Evolutionary conservation across 176 grass and related monocot genomes (phyloP), one percentile per base, ranked within the genome.

Genomic region (Rhynchospora pubera): DNA sequence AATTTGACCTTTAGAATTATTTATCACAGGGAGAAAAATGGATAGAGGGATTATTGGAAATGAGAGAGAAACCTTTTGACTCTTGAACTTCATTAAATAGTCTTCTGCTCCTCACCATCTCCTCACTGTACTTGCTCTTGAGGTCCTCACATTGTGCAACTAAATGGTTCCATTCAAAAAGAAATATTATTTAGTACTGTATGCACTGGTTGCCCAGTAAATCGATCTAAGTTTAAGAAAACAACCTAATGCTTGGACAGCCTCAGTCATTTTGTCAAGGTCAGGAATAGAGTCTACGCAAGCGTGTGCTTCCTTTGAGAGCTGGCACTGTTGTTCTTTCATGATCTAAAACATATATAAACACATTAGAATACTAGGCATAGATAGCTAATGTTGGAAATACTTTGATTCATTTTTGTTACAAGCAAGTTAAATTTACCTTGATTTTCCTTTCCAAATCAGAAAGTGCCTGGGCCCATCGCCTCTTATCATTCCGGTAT

Each of bases 31-130:
- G 78, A 70, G 62, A 52, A 50, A 73, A 57, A 84, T 57, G 67
- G 30, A 84, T 1, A 77, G 55, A 68, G n/a, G 76, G 60, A 75
- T 28, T 77, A 77, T 55, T 32, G 26, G 72, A 77, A 76, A 28
- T 34, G 50, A 53, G 59, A 42, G 12, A 55, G 4, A 67, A 11
- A 93, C 96, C 96, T 91, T 99, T 99, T 9, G 93, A 84, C 86
- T 99, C 93, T 84, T 95, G 91, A 19, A 99, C 79, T 83, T 93
- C 90, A 69, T 99, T 99, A 78, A 93, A 93, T 79, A 99, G 82
- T 62, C 85, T 95, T 87, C 94, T 99, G 78, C 93, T 93, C 90
- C 88, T 95, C 8, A 84, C 83, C 89, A 99, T 99, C 87, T 99
- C 96, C 74, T 99, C 93, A 24, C 78, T 72, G 63, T 99, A 95